Conservation (phyloP, 176 grass and related monocot species). For the Elaeis guineensis region DNA sequence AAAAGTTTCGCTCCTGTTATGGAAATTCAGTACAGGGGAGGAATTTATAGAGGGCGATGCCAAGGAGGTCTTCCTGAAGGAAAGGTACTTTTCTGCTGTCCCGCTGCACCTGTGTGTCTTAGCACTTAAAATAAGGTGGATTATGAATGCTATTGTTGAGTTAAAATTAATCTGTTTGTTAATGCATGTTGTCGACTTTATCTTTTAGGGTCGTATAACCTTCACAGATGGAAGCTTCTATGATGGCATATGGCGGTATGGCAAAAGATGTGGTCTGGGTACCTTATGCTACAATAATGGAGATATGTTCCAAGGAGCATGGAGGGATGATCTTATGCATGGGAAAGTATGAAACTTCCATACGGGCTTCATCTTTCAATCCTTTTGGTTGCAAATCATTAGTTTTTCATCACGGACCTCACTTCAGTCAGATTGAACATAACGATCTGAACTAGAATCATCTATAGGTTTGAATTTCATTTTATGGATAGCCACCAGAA, state of each 20-base stretch:
- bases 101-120: too few relatives aligned
- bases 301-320: conserved; percentile 88
- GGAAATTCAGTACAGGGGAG: conserved; percentile 74
- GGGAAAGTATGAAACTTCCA: conserved; percentile 58
- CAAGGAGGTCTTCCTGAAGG: conserved; percentile 96
- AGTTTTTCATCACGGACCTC: too few relatives aligned
- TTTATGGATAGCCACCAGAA: too few relatives aligned
- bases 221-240: conserved; percentile 81
- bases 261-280: conserved; percentile 86
- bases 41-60: conserved; percentile 79
- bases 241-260: conserved; percentile 83
- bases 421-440: too few relatives aligned
- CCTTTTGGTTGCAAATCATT: not conserved
- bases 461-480: too few relatives aligned
- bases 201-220: conserved; percentile 54
- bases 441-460: too few relatives aligned
- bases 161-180: not conserved
- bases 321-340: conserved; percentile 96
- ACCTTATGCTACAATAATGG: conserved; percentile 82
- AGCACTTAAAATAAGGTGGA: too few relatives aligned
- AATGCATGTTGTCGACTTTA: not conserved
- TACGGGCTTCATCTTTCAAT: not conserved
- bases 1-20: conserved; percentile 83
- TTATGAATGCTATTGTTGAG: too few relatives aligned
- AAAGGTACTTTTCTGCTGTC: conserved; percentile 45